Conservation (phyloP, 2,329 filamentous ascomycete genomes). For the Aspergillus viridinutans region DNA sequence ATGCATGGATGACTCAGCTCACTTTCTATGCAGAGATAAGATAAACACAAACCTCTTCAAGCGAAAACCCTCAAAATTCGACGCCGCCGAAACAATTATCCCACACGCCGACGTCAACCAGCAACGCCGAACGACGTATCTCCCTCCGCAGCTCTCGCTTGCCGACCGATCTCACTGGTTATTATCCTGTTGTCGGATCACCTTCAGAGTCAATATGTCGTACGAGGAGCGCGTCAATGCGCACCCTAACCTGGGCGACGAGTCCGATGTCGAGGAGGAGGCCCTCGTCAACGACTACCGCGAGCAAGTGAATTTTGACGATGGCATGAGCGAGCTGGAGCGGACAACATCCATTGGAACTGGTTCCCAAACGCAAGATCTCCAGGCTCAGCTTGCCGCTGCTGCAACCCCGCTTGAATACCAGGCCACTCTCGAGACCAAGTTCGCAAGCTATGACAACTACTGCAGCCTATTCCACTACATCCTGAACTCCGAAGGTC, state of each 20-base stretch:
- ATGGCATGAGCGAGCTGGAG: slow-evolving; percentile 77
- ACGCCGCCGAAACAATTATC: slow-evolving; percentile 29
- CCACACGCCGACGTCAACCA: slow-evolving; percentile 33
- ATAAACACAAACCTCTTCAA: slow-evolving; percentile 43
- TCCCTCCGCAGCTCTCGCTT: slow-evolving; percentile 15
- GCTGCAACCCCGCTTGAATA: slow-evolving; percentile 95
- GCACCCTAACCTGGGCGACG: slow-evolving; percentile 57
- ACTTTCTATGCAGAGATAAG: slow-evolving; percentile 35
- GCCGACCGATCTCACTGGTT: slow-evolving; percentile 13
- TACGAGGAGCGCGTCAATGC: slow-evolving; percentile 42
- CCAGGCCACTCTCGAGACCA: slow-evolving; percentile 89
- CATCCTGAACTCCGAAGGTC: slow-evolving; percentile 98
- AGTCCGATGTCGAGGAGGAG: slow-evolving; percentile 95
- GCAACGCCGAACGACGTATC: slow-evolving; percentile 21
- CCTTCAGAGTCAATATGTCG: slow-evolving; percentile 36
- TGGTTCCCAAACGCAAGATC: slow-evolving; percentile 77
- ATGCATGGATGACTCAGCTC: slow-evolving; percentile 30
- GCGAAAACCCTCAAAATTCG: slow-evolving; percentile 46
- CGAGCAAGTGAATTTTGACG: slow-evolving; percentile 93
- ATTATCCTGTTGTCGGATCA: slow-evolving; percentile 9
- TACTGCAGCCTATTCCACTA: slow-evolving; percentile 99
- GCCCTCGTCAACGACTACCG: slow-evolving; percentile 91
- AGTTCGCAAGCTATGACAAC: slow-evolving; percentile 98
- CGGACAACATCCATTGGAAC: slow-evolving; percentile 65
- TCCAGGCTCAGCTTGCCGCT: slow-evolving; percentile 84